Conservation (phyloP, 805 yeast species). For the Kodamaea leandrae region DNA sequence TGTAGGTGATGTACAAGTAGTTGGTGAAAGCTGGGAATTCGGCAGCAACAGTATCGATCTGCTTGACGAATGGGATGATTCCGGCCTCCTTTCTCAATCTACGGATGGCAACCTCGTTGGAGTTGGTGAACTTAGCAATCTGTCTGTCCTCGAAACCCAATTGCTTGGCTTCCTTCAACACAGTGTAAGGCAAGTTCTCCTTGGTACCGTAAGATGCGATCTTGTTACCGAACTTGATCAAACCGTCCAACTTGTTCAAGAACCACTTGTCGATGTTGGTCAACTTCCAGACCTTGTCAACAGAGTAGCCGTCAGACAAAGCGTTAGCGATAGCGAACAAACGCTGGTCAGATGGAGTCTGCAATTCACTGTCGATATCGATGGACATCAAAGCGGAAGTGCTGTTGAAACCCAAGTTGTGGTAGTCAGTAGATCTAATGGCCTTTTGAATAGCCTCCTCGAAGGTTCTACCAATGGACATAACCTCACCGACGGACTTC, state of each 20-base stretch:
- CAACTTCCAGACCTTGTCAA: slow-evolving; percentile 85
- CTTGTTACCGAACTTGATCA: slow-evolving; percentile 68
- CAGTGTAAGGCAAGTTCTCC: slow-evolving; percentile 58
- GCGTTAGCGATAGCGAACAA: slow-evolving; percentile 97
- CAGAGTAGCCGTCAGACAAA: slow-evolving; percentile 80
- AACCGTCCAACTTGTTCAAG: slow-evolving; percentile 75
- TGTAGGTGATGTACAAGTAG: slow-evolving; percentile 91
- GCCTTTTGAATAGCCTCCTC: slow-evolving; percentile 99
- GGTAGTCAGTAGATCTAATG: slow-evolving; percentile 93
- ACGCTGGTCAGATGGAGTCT: slow-evolving; percentile 97
- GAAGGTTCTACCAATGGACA: slow-evolving; percentile 95
- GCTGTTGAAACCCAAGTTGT: slow-evolving; percentile 88
- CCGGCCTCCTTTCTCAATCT: slow-evolving; percentile 84
- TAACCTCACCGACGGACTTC: slow-evolving; percentile 99
- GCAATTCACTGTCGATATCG: slow-evolving; percentile 89
- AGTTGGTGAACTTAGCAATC: slow-evolving; percentile 81
- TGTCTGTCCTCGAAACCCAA: slow-evolving; percentile 97
- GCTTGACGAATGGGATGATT: slow-evolving; percentile 88
- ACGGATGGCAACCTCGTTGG: slow-evolving; percentile 91
- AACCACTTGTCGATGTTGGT: slow-evolving; percentile 97
- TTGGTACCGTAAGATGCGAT: slow-evolving; percentile 55
- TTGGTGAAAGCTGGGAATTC: slow-evolving; percentile 97
- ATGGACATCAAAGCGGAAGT: slow-evolving; percentile 84
- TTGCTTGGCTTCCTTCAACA: slow-evolving; percentile 86
- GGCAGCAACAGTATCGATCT: slow-evolving; percentile 98